These are phyloP conservation scores for Rhodotorula sp. DNA, from an alignment of 1,284 basidiomycete genomes.

Conservation along the genomic window DNA sequence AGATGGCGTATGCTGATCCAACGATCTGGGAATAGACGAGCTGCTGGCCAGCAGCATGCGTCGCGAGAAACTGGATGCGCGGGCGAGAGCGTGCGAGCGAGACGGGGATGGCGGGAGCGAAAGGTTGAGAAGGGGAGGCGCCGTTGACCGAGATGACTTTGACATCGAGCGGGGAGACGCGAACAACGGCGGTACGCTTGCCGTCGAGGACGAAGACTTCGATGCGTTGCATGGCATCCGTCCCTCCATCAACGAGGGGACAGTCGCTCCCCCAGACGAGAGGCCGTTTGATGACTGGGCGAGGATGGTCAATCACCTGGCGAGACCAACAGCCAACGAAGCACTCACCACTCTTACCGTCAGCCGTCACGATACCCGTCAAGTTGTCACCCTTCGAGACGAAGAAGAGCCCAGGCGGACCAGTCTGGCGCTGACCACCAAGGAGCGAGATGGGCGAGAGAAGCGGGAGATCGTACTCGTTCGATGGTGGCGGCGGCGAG, in stretches of 20 bases:
- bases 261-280: constrained; percentile 32
- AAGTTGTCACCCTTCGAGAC: constrained; percentile 79
- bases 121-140: neutral
- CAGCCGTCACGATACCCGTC: constrained; percentile 75
- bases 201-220: constrained; percentile 30
- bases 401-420: constrained; percentile 79
- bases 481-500: constrained; percentile 19
- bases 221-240: constrained; percentile 14
- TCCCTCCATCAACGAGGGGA: neutral
- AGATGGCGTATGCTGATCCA: constrained; percentile 10
- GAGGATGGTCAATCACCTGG: neutral
- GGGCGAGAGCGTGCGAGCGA: neutral
- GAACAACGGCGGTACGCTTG: constrained; percentile 24
- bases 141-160: constrained; percentile 28
- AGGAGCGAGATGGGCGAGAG: constrained; percentile 73
- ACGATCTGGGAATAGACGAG: constrained; percentile 35
- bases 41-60: constrained; percentile 28
- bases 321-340: too few relatives aligned
- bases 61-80: constrained; percentile 28
- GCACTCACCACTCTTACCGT: constrained; percentile 62
- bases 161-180: constrained; percentile 10
- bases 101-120: constrained; percentile 5
- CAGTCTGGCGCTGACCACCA: constrained; percentile 69
- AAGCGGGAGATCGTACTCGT: constrained; percentile 57
- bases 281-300: constrained; percentile 41